Evolutionary conservation across 495 filamentous ascomycete genomes (phyloP), one percentile per base, ranked within the genome.

Genomic region (Astrothelium subdiscretum): DNA sequence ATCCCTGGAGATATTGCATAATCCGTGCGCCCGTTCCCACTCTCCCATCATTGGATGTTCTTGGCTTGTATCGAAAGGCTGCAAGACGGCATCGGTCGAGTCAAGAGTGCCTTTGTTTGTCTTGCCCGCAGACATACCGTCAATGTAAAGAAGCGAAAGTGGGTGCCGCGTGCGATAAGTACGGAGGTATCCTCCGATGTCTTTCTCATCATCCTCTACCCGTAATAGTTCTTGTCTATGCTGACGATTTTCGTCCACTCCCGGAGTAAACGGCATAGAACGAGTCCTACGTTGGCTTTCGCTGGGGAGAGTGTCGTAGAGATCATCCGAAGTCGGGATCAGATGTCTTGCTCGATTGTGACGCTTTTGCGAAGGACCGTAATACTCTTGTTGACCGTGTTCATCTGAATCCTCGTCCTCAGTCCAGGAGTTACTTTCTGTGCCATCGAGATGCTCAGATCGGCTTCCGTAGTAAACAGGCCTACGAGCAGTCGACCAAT

Each of bases 111-210:
- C 85, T 66, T 83, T 79, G 1, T 61, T 15, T 1, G 79, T 79
- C 65, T 85, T 87, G 5, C 74, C 84, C 0, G 83, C 84, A 2
- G 78, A 79, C 73, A 79, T 81, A 8, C 85, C 84, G 63, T 87
- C 84, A 40, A 87, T 68, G 59, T 87, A 87, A 27, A 87, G 66
- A 0, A 86, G 76, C 5, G 75, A 74, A 0, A 87, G 74, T 20
- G 77, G 69, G 31, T 77, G 73, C 0, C 69, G 74, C 1, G 82
- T 74, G 1, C 70, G 68, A 67, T 83, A 85, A 3, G 77, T 79
- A 62, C 85, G 82, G 0, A 86, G 70, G 62, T 79, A 83, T 27
- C 84, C 84, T 3, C 69, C 44, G 0, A 63, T 27, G 6, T 22
- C 32, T 26, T 61, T 22, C 10, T 20, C 22, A 26, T 29, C 42